Evolutionary conservation across 805 yeast genomes (phyloP), one percentile per base, ranked within the genome.

Genomic region (Candida ascalaphidarum): DNA sequence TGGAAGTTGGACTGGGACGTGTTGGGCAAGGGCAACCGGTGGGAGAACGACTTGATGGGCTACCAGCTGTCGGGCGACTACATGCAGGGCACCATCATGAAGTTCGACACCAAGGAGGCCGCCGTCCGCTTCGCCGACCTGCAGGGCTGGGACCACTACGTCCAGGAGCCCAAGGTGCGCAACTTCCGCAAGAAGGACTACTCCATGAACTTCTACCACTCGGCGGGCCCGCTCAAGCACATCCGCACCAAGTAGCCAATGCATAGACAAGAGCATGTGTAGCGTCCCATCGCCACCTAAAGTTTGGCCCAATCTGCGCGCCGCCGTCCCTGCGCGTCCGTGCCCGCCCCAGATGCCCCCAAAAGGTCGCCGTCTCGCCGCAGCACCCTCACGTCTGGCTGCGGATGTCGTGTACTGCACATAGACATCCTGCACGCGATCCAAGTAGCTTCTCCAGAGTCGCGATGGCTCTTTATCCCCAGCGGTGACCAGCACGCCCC

Each of bases 21-120:
- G 23, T 58, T 78, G 32, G 76, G 76, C 25, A 74, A 77, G 46
- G 83, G 81, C 14, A 75, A 83, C 62, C 65, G 92, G 50, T 83
- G 94, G 94, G 95, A 83, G 50, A 83, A 83, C 55, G 89, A 81
- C 51, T 64, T 83, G 50, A 83, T 83, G 55, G 95, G 95, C 15
- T 83, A 81, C 64, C 88, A 81, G 46, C 71, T 82, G 25, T 65
- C 81, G 25, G 73, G 81, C 21, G 95, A 83, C 52, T 77, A 75
- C 57, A 78, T 84, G 81, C 81, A 82, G 59, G 85, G 80, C 11
- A 78, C 89, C 7, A 71, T 71, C 48, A 55, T 83, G 65, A 75
- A 76, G 50, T 83, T 83, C 51, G 80, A 75, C 46, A 62, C 77
- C 28, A 77, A 73, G 55, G 89, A 83, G 26, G 71, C 82, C 22